Conservation (phyloP, 495 filamentous ascomycete species). For the Neurospora sp. region DNA sequence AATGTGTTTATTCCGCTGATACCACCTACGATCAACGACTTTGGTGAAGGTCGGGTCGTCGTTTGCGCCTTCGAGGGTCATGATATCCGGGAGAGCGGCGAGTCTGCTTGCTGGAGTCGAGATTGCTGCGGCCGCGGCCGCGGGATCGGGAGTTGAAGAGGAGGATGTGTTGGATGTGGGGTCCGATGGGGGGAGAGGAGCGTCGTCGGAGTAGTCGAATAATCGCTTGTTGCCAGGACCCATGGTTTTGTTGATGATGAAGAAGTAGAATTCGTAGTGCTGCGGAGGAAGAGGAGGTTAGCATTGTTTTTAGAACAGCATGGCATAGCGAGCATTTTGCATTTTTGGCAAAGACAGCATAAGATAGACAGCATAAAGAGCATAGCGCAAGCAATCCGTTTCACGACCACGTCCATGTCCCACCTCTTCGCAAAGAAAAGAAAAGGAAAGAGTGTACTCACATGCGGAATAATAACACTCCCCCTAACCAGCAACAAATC, state of each 20-base stretch:
- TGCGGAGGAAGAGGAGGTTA: slow-evolving; percentile 25
- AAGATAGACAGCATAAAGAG: background rate
- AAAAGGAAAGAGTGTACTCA: slow-evolving; percentile 35
- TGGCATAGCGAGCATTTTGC: background rate
- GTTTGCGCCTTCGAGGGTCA: slow-evolving; percentile 59
- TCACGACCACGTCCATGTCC: too few species aligned
- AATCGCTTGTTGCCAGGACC: slow-evolving; percentile 61
- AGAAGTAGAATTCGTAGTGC: slow-evolving; percentile 97
- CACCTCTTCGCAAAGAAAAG: too few species aligned
- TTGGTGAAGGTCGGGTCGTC: slow-evolving; percentile 83
- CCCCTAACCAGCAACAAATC: slow-evolving; percentile 91
- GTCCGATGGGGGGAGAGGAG: slow-evolving; percentile 15
- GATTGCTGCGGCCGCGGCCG: background rate
- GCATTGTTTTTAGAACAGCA: background rate
- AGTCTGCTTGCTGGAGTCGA: slow-evolving; percentile 20
- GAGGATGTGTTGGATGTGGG: background rate
- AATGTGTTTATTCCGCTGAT: slow-evolving; percentile 94
- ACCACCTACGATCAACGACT: slow-evolving; percentile 94
- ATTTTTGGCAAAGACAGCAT: background rate
- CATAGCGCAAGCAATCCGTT: background rate
- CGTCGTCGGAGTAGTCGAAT: slow-evolving; percentile 62
- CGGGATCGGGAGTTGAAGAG: slow-evolving; percentile 34
- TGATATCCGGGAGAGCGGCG: slow-evolving; percentile 21
- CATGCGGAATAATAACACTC: slow-evolving; percentile 89
- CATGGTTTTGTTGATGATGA: slow-evolving; percentile 77